Base-by-base conservation (phyloP, 805 yeast genomes). In the Tetrapisispora pingtungensis region DNA sequence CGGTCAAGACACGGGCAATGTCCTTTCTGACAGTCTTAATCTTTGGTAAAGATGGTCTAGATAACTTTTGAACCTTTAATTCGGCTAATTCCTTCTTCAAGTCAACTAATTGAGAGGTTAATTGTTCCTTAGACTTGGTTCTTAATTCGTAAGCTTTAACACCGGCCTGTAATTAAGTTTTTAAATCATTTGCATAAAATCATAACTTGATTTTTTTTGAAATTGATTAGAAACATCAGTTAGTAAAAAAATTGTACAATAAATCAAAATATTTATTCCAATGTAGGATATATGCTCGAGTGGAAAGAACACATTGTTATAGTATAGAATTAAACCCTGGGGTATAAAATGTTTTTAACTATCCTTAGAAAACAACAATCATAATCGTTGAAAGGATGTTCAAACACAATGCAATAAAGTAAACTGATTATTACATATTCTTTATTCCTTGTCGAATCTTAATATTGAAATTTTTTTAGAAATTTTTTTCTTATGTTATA, bases 1-100 rank as follows among this genome's bases (percentile, higher is more conserved):
- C 77, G 60, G 98, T 93, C 74, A 93, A 84, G 65, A 89, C 95
- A 72, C 89, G 88, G 67, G 99, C 99, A 72, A 93, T 90, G 78
- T 87, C 80, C 81, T 90, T 93, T 82, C 97, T 87, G 68, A 88
- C 96, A 59, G 90, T 83, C 80, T 84, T 82, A 76, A 93, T 89
- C 78, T 84, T 86, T 81, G 96, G 95, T 67, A 88, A 77, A 67
- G 94, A 82, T 68, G 94, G 88, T 69, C 80, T 84, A 66, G 87
- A 80, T 72, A 86, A 78, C 72, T 88, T 85, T 80, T 90, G 96
- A 69, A 87, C 97, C 76, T 88, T 88, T 73, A 93, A 84, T 71
- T 80, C 75, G 66, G 97, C 89, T 69, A 93, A 83, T 76, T 88
- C 96, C 74, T 86, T 85, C 84, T 89, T 93, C 73, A 88, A 83